Percentiles rank a stretch among this genome's conserved stretches.
Conservation (phyloP, 2,329 filamentous ascomycete species). For the Cercospora sp. region DNA sequence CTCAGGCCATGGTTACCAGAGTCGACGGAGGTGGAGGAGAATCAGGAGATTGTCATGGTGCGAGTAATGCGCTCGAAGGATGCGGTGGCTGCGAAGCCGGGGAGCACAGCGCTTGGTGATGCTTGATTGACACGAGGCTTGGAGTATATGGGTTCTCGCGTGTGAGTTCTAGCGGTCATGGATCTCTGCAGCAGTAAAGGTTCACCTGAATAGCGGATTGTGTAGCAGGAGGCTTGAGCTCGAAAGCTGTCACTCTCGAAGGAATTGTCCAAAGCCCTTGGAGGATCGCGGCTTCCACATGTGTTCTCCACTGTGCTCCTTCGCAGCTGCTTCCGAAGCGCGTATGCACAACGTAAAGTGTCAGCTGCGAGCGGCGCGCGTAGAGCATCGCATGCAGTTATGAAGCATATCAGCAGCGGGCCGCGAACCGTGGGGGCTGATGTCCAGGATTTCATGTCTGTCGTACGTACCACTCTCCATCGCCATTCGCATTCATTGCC, state of each 20-base stretch:
- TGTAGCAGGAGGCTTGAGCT: neutral
- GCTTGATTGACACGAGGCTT: neutral
- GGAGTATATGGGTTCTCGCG: too few relatives aligned
- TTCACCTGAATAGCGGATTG: too few relatives aligned
- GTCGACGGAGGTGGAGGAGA: constrained; percentile 17
- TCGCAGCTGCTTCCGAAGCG: neutral
- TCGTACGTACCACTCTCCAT: neutral
- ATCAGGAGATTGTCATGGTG: constrained; percentile 15
- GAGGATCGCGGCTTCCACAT: neutral
- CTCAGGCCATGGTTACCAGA: constrained; percentile 15
- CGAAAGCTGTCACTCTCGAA: neutral
- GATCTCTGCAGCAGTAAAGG: too few relatives aligned
- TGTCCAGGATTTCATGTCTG: neutral
- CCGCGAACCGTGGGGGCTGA: neutral
- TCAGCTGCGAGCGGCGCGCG: neutral
- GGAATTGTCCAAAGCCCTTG: neutral
- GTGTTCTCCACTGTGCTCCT: neutral
- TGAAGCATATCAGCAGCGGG: neutral
- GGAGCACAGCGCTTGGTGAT: neutral
- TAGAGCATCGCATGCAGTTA: neutral
- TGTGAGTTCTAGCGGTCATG: neutral
- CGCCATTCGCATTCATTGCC: neutral
- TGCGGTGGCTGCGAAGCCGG: neutral
- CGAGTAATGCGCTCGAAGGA: constrained; percentile 11
- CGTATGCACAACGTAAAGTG: neutral